Evolutionary conservation across 352 stramenopile genomes (phyloP).

Genomic region (Pseudoperonospora humuli): DNA sequence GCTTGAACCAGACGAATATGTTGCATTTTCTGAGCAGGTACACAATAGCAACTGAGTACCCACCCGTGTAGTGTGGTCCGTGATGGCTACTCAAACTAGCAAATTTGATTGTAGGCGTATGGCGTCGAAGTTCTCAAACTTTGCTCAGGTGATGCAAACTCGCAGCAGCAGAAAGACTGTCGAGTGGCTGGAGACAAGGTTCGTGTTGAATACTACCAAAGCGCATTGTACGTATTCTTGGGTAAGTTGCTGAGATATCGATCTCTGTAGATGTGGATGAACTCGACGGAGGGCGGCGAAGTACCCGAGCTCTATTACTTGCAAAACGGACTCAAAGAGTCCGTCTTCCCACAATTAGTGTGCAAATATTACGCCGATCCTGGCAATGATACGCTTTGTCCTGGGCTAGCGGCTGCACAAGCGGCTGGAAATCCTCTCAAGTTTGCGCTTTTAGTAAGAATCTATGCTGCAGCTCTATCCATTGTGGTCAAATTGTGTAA

Average conservation of each 20-base stretch:
- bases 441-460: conserved; percentile 47
- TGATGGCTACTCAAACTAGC: not conserved
- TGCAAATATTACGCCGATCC: conserved; percentile 60
- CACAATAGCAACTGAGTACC: not conserved
- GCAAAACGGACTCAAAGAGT: conserved; percentile 63
- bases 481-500: not conserved
- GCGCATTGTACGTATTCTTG: not conserved
- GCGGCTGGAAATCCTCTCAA: conserved; percentile 51
- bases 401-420: conserved; percentile 45
- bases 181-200: conserved; percentile 59
- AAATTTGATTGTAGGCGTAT: conserved; percentile 36
- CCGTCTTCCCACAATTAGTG: conserved; percentile 56
- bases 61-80: not conserved
- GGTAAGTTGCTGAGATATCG: not conserved
- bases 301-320: conserved; percentile 72
- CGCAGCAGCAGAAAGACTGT: conserved; percentile 59
- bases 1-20: conserved; percentile 63
- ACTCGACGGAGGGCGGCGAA: conserved; percentile 73
- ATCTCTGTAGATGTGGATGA: conserved; percentile 54
- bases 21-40: conserved; percentile 73
- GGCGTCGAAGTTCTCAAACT: conserved; percentile 63
- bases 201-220: not conserved
- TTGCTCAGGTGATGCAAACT: conserved; percentile 53
- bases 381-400: conserved; percentile 61
- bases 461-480: not conserved